A percentile compares a stretch with the other conserved stretches of the same genome.
Evolutionary conservation across 2,329 filamentous ascomycete genomes (phyloP).

Genomic region (Truncatella angustata): DNA sequence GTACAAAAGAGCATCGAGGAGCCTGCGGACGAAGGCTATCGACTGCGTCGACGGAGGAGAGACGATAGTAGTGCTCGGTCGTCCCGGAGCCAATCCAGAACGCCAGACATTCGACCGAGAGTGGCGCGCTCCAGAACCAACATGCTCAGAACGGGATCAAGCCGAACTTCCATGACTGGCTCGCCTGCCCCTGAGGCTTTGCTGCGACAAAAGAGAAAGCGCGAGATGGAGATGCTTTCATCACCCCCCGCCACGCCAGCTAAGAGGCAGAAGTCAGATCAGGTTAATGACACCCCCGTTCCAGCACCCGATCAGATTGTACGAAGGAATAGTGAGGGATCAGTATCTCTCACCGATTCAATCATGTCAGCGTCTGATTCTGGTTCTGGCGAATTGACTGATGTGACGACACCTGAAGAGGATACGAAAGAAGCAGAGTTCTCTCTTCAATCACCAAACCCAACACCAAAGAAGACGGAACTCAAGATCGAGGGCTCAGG

Average conservation of each 20-base stretch:
- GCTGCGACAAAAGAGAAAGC: conserved; percentile 38
- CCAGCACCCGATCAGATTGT: conserved; percentile 30
- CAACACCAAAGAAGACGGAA: conserved; percentile 28
- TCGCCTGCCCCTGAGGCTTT: conserved; percentile 28
- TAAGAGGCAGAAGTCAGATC: conserved; percentile 43
- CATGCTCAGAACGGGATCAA: conserved; percentile 29
- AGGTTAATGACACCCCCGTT: conserved; percentile 28
- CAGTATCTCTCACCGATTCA: conserved; percentile 22
- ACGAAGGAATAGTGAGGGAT: conserved; percentile 36
- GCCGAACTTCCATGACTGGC: conserved; percentile 33
- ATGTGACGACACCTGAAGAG: conserved; percentile 50
- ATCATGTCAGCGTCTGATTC: conserved; percentile 29
- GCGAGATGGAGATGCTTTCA: conserved; percentile 41
- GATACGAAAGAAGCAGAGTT: conserved; percentile 38
- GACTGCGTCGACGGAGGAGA: conserved; percentile 52
- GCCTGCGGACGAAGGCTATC: conserved; percentile 48
- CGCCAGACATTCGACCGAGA: conserved; percentile 53
- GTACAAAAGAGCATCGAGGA: conserved; percentile 55
- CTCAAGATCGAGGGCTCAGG: conserved; percentile 34
- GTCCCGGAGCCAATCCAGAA: conserved; percentile 57
- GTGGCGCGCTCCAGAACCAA: conserved; percentile 41
- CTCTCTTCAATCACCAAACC: conserved; percentile 31
- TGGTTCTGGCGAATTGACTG: conserved; percentile 34
- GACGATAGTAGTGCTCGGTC: conserved; percentile 48
- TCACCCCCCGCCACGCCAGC: conserved; percentile 56